Percentiles rank a stretch among this genome's conserved stretches.
Conservation (phyloP, 2,329 filamentous ascomycete genomes). For the Aspergillus pseudotamarii region DNA sequence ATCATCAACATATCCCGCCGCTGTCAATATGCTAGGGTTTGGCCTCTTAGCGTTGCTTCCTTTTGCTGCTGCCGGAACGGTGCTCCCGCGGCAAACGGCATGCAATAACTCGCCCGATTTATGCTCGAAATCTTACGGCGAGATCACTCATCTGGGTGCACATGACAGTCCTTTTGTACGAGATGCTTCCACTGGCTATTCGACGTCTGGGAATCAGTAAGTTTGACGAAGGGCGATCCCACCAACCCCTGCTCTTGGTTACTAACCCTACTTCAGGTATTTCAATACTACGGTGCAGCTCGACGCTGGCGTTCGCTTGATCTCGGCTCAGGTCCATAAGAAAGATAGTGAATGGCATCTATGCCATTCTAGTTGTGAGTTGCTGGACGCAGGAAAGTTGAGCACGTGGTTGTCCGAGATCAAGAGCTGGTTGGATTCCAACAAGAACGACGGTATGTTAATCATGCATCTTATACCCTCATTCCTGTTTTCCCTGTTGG, state of each 20-base stretch:
- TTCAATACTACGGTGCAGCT: conserved; percentile 73
- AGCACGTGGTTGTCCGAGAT: conserved; percentile 65
- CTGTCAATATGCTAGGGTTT: conserved; percentile 32
- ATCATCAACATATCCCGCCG: not conserved
- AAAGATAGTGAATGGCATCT: conserved; percentile 62
- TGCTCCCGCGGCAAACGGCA: conserved; percentile 46
- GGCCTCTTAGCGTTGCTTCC: conserved; percentile 34
- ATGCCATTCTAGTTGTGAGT: conserved; percentile 69
- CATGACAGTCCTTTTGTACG: conserved; percentile 75
- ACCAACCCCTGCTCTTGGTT: not conserved
- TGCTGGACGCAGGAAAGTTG: conserved; percentile 71
- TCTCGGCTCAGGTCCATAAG: conserved; percentile 73
- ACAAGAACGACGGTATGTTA: conserved; percentile 64
- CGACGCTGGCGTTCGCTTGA: conserved; percentile 69
- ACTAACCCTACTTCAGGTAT: conserved; percentile 33
- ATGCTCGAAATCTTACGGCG: conserved; percentile 71
- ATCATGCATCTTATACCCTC: not conserved
- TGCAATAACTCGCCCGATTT: conserved; percentile 83
- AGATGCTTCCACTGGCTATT: conserved; percentile 63
- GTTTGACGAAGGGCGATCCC: conserved; percentile 13
- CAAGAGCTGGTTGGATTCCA: conserved; percentile 68
- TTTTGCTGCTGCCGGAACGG: conserved; percentile 29
- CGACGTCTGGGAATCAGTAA: conserved; percentile 71
- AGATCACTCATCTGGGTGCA: conserved; percentile 76
- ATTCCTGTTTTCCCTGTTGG: not conserved